These are phyloP conservation scores for Cryptococcus depauperatus DNA, from an alignment of 1,284 basidiomycete genomes.

Conservation along the genomic window DNA sequence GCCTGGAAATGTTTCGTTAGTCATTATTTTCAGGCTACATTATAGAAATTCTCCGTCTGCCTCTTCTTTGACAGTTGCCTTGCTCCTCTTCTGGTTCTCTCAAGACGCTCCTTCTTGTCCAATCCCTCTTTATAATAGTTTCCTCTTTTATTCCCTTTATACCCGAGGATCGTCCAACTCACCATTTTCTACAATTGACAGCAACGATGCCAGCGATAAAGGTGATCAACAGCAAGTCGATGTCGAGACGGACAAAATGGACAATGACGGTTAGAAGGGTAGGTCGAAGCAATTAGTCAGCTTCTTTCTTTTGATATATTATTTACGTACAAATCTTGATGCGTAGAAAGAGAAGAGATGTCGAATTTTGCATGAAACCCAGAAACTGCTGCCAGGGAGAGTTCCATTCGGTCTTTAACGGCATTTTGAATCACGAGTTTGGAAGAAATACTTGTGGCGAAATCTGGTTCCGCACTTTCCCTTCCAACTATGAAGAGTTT, in stretches of 20 bases:
- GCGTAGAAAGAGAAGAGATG: conserved; percentile 8
- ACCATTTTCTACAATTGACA: conserved; percentile 15
- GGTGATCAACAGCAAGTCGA: too few species aligned
- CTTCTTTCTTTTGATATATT: too few species aligned
- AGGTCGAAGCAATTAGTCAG: too few species aligned
- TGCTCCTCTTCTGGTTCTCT: not conserved
- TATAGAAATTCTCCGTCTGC: not conserved
- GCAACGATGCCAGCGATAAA: too few species aligned
- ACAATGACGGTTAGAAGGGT: too few species aligned
- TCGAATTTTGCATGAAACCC: too few species aligned
- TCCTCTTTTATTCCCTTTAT: not conserved
- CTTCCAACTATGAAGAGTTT: not conserved
- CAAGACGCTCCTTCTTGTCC: too few species aligned
- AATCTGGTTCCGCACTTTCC: not conserved
- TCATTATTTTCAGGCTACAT: not conserved
- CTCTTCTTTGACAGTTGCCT: not conserved
- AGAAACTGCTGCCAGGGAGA: conserved; percentile 4
- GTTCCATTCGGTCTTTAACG: conserved; percentile 4
- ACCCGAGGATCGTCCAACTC: conserved; percentile 1
- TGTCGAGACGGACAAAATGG: too few species aligned
- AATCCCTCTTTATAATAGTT: not conserved
- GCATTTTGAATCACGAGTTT: not conserved
- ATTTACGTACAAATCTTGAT: conserved; percentile 19
- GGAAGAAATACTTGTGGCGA: not conserved
- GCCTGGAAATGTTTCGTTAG: conserved; percentile 48